Evolutionary conservation across 352 stramenopile species (phyloP).

Genomic region (Poterioochromonas sp.): DNA sequence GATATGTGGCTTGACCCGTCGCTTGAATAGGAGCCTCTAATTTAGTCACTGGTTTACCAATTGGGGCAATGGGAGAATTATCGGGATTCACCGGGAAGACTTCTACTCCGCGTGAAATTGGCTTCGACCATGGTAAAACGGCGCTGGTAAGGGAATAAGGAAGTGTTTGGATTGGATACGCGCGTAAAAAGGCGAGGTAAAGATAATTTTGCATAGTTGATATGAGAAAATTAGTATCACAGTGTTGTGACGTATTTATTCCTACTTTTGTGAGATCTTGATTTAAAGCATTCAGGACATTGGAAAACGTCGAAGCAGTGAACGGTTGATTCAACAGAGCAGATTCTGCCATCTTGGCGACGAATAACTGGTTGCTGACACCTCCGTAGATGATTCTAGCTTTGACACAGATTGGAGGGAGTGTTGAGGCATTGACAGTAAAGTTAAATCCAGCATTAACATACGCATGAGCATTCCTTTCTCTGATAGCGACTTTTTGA

Average conservation of each 20-base stretch:
- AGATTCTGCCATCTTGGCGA: background rate
- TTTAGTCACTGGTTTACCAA: constrained; percentile 13
- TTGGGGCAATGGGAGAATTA: background rate
- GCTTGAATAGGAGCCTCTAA: constrained; percentile 16
- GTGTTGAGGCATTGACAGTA: background rate
- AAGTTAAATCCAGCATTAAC: constrained; percentile 45
- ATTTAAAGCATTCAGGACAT: background rate
- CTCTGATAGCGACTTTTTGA: constrained; percentile 54
- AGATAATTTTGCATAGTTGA: constrained; percentile 5
- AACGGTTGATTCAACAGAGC: background rate
- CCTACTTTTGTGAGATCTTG: background rate
- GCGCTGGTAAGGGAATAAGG: background rate
- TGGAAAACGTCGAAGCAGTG: background rate
- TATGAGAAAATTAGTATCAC: background rate
- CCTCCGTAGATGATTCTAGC: constrained; percentile 47
- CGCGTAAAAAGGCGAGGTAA: constrained; percentile 17
- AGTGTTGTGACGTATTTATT: background rate
- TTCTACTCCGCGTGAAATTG: constrained; percentile 12
- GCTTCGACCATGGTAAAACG: constrained; percentile 5
- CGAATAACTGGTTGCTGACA: constrained; percentile 34
- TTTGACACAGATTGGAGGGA: background rate
- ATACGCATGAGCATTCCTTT: constrained; percentile 54
- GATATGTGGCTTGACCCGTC: constrained; percentile 51
- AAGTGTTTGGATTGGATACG: background rate
- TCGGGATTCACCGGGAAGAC: background rate